Conservation (phyloP, 169 alveolate genomes). For the Eimeria zaria region DNA sequence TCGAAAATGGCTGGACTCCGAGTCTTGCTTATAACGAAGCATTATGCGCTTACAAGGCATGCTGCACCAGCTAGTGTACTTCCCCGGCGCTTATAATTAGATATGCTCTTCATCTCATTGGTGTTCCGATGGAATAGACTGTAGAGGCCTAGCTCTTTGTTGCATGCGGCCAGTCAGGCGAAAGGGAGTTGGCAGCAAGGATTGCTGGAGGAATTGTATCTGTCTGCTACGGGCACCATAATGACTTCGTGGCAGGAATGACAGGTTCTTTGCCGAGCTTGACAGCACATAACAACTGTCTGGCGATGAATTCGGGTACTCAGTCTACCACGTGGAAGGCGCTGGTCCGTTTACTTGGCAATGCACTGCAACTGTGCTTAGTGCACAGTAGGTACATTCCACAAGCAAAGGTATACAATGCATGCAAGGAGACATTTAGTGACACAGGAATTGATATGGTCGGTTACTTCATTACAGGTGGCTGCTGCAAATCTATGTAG, state of each 20-base stretch:
- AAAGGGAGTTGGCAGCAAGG: slow-evolving; percentile 15
- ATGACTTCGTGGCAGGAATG: background rate
- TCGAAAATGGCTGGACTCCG: slow-evolving; percentile 33
- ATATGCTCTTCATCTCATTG: background rate
- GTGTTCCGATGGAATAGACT: background rate
- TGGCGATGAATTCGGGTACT: background rate
- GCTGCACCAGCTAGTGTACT: background rate
- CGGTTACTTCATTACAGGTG: slow-evolving; percentile 5
- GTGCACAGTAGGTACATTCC: background rate
- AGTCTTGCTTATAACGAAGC: slow-evolving; percentile 66
- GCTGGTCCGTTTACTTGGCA: slow-evolving; percentile 18
- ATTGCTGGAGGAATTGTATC: slow-evolving; percentile 38
- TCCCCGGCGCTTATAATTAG: background rate
- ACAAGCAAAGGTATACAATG: background rate
- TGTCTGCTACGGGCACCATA: background rate
- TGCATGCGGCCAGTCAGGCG: slow-evolving; percentile 3
- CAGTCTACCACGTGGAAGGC: background rate
- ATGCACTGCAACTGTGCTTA: background rate
- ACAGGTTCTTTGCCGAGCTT: background rate
- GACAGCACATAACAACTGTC: background rate
- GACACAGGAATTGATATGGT: background rate
- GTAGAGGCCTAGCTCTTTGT: background rate
- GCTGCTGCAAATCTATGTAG: slow-evolving; percentile 58
- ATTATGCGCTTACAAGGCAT: slow-evolving; percentile 62
- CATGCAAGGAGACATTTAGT: background rate